Conservation (phyloP, 345 rosid species). For the Eucalyptus marginata region DNA sequence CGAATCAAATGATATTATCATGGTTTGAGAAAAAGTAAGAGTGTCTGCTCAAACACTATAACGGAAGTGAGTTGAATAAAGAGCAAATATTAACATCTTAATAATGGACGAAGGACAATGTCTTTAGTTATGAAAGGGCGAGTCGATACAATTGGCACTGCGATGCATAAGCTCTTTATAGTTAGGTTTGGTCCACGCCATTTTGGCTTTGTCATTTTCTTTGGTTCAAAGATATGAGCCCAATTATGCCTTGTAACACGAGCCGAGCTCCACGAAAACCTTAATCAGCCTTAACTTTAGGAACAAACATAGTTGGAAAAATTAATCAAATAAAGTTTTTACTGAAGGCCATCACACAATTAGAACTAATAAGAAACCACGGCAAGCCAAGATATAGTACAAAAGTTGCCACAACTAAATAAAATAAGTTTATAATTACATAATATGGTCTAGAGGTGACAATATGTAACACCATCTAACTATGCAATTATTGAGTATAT, state of each 20-base stretch:
- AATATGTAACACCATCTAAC: neutral
- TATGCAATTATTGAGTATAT: neutral
- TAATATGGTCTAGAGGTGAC: neutral
- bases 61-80: neutral
- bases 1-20: neutral
- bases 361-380: neutral
- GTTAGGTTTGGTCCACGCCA: neutral
- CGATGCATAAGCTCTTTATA: neutral
- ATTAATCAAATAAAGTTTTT: neutral
- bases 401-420: neutral
- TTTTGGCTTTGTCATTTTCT: neutral
- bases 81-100: neutral
- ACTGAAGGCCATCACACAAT: neutral
- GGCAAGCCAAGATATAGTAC: neutral
- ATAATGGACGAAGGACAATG: neutral
- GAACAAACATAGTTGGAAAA: neutral
- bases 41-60: neutral
- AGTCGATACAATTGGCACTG: neutral
- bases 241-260: neutral
- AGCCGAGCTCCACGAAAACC: neutral
- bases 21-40: neutral
- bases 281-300: too few species aligned
- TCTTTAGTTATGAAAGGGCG: neutral
- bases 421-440: neutral
- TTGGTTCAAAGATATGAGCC: neutral